Conservation (phyloP, 2,329 filamentous ascomycete species). For the Phyllosticta ampelicida region DNA sequence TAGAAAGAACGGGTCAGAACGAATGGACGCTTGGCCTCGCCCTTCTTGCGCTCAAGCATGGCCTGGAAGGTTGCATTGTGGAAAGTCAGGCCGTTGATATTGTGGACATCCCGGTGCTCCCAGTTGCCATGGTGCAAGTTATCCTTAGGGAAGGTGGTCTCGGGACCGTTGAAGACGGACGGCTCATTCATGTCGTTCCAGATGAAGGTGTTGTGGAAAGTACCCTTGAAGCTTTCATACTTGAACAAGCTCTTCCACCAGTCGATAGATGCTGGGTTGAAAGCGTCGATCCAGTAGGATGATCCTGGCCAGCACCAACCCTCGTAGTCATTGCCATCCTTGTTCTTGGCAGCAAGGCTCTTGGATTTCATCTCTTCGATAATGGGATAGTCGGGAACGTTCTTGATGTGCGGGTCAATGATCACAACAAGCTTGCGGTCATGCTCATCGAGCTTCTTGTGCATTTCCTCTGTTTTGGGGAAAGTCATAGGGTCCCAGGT, state of each 20-base stretch:
- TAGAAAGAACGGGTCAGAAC: conserved; percentile 89
- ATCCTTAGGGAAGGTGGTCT: conserved; percentile 98
- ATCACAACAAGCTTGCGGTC: conserved; percentile 87
- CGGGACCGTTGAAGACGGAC: conserved; percentile 95
- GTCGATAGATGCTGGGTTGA: conserved; percentile 79
- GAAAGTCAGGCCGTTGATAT: conserved; percentile 89
- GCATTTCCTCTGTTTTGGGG: conserved; percentile 74
- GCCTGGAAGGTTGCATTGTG: conserved; percentile 89
- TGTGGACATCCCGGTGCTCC: conserved; percentile 96
- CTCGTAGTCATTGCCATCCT: conserved; percentile 79
- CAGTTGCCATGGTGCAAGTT: conserved; percentile 84
- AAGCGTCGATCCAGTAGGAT: conserved; percentile 92
- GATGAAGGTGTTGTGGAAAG: conserved; percentile 75
- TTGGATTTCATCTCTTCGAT: conserved; percentile 75
- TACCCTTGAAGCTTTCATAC: conserved; percentile 79
- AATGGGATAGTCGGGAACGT: conserved; percentile 64
- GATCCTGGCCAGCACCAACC: conserved; percentile 99
- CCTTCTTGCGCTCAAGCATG: conserved; percentile 72
- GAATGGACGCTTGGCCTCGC: conserved; percentile 77
- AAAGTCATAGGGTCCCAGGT: conserved; percentile 92
- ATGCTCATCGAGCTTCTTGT: conserved; percentile 72
- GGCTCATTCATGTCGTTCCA: conserved; percentile 99
- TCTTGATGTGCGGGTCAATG: conserved; percentile 98
- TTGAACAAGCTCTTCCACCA: conserved; percentile 91
- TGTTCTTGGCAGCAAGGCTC: conserved; percentile 76